These are phyloP conservation scores for Wickerhamiella azymoides DNA, from an alignment of 805 yeast species.

Conservation along the genomic window DNA sequence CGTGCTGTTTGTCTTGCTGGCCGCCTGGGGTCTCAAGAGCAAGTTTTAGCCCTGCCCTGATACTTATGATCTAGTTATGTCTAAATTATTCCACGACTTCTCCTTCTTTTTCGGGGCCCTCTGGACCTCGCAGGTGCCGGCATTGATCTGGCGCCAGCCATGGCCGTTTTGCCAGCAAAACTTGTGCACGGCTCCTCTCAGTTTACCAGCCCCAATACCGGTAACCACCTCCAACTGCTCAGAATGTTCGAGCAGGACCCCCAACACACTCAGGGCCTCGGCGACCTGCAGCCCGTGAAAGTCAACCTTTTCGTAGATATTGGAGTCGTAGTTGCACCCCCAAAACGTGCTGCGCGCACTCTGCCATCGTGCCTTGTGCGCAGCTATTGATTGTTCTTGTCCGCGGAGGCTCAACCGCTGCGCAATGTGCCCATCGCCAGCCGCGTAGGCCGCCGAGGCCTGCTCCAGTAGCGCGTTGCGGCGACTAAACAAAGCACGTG, in stretches of 20 bases:
- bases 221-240: not conserved
- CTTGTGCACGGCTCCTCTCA: not conserved
- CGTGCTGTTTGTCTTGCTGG: conserved; percentile 10
- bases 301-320: not conserved
- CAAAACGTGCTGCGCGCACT: conserved; percentile 1
- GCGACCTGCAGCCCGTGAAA: not conserved
- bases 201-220: not conserved
- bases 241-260: not conserved
- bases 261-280: conserved; percentile 3
- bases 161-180: not conserved
- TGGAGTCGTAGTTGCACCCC: not conserved
- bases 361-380: not conserved
- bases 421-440: conserved; percentile 3
- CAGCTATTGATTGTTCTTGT: not conserved
- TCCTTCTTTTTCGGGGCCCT: not conserved
- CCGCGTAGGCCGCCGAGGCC: not conserved
- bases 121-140: not conserved
- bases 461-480: not conserved
- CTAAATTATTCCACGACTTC: not conserved
- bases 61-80: not conserved
- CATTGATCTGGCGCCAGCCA: not conserved
- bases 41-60: not conserved
- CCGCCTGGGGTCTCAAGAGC: conserved; percentile 1
- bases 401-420: not conserved
- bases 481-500: not conserved